Conservation (phyloP, 2,329 filamentous ascomycete genomes). For the Colletotrichum camelliae region DNA sequence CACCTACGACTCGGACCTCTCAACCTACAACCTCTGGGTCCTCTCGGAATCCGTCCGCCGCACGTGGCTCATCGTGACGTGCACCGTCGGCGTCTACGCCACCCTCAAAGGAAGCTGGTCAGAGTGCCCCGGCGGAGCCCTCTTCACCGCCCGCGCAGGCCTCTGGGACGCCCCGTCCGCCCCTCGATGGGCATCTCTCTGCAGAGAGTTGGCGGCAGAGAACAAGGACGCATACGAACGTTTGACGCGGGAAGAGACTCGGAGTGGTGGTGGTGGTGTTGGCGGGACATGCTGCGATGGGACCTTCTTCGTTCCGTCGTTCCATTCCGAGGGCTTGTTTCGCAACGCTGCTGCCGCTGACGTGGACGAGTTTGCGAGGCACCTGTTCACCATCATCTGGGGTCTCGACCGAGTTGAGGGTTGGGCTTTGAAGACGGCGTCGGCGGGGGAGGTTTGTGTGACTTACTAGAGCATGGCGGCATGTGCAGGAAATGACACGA, state of each 20-base stretch:
- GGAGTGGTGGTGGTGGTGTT: background rate
- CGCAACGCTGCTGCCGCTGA: background rate
- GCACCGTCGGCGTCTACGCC: conserved; percentile 25
- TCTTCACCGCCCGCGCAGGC: conserved; percentile 29
- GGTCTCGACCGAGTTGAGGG: conserved; percentile 16
- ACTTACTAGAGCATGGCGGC: background rate
- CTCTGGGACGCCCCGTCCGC: conserved; percentile 32
- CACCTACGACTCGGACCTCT: conserved; percentile 8
- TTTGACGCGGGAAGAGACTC: background rate
- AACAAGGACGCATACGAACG: background rate
- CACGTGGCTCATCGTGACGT: conserved; percentile 29
- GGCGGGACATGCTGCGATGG: background rate
- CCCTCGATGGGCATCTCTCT: conserved; percentile 24
- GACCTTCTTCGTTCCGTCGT: background rate
- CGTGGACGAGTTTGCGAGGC: conserved; percentile 18
- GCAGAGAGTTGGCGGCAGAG: background rate
- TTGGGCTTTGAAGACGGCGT: conserved; percentile 5
- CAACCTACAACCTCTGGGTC: conserved; percentile 34
- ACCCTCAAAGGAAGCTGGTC: conserved; percentile 18
- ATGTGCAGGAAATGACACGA: background rate
- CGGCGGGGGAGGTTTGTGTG: background rate
- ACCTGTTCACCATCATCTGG: conserved; percentile 6
- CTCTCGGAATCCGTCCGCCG: conserved; percentile 34
- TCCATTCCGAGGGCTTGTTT: background rate
- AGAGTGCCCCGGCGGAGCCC: conserved; percentile 25